Percentiles rank a stretch among this genome's conserved stretches.
Conservation (phyloP, 345 rosid genomes). For the Draba incana region DNA sequence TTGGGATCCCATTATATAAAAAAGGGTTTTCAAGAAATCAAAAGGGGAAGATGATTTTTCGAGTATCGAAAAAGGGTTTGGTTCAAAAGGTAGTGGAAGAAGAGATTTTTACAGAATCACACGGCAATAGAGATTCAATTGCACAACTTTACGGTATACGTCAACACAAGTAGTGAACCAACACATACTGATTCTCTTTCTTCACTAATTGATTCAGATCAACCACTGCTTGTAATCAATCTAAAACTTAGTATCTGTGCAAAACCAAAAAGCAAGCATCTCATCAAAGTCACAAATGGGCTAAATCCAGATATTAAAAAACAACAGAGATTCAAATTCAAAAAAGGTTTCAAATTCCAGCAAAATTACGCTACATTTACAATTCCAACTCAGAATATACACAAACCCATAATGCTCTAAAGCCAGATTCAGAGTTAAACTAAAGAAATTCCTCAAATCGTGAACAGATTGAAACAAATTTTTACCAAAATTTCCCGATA, state of each 20-base stretch:
- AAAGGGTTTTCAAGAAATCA: constrained; percentile 5
- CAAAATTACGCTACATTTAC: constrained; percentile 1
- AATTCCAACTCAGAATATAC: background rate
- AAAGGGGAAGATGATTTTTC: constrained; percentile 15
- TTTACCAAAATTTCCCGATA: no score
- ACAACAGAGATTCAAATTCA: no score
- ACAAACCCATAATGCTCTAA: constrained; percentile 9
- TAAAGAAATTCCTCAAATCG: background rate
- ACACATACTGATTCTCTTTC: constrained; percentile 58
- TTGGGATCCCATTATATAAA: constrained; percentile 51
- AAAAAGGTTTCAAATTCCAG: background rate
- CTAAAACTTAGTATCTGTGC: constrained; percentile 30
- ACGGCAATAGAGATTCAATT: constrained; percentile 78
- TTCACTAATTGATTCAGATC: constrained; percentile 7
- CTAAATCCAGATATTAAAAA: background rate
- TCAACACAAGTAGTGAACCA: constrained; percentile 62
- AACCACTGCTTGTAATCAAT: constrained; percentile 23
- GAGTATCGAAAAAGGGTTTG: no score
- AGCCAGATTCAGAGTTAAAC: constrained; percentile 5
- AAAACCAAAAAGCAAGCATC: constrained; percentile 24
- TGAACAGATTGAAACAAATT: no score
- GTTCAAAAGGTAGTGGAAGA: background rate
- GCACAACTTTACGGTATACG: constrained; percentile 58
- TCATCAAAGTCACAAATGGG: constrained; percentile 2
- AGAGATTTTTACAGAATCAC: constrained; percentile 71